A percentile compares a stretch with the other conserved stretches of the same genome.
Evolutionary conservation across 2,329 filamentous ascomycete genomes (phyloP).

Genomic region (Pleomassaria siparia): DNA sequence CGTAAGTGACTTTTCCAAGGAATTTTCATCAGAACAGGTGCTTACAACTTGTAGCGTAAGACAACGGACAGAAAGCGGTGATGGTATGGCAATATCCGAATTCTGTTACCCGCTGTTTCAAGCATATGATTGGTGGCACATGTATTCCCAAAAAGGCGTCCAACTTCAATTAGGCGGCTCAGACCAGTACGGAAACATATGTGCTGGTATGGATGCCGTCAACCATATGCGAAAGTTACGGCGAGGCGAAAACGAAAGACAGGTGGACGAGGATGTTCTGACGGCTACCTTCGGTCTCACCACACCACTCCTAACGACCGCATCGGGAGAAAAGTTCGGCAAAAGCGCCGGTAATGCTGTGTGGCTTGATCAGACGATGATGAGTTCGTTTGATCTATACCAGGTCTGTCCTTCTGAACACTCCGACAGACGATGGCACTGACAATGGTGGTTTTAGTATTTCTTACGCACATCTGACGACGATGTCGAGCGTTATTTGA

Average conservation of each 20-base stretch:
- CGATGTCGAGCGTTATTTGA: constrained; percentile 79
- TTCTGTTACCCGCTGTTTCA: constrained; percentile 93
- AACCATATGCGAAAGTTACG: constrained; percentile 65
- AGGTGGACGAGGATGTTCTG: constrained; percentile 37
- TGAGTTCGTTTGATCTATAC: constrained; percentile 82
- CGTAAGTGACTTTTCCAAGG: constrained; percentile 59
- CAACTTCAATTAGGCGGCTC: constrained; percentile 92
- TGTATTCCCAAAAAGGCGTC: constrained; percentile 69
- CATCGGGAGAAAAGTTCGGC: constrained; percentile 86
- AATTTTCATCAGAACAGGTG: background rate
- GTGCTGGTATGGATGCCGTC: constrained; percentile 83
- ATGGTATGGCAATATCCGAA: constrained; percentile 92
- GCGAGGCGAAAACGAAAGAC: constrained; percentile 10
- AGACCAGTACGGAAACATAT: constrained; percentile 95
- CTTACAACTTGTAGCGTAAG: constrained; percentile 61
- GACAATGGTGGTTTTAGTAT: constrained; percentile 57
- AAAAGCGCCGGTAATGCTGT: constrained; percentile 93
- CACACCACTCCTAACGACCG: constrained; percentile 83
- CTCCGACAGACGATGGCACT: background rate
- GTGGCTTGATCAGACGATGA: constrained; percentile 85
- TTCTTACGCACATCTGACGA: constrained; percentile 81
- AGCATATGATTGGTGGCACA: constrained; percentile 93
- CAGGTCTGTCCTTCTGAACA: constrained; percentile 48
- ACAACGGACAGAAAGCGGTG: constrained; percentile 77
- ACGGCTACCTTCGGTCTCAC: constrained; percentile 77